Conservation (phyloP, 2,329 filamentous ascomycete species). For the Arachnomyces sp. region DNA sequence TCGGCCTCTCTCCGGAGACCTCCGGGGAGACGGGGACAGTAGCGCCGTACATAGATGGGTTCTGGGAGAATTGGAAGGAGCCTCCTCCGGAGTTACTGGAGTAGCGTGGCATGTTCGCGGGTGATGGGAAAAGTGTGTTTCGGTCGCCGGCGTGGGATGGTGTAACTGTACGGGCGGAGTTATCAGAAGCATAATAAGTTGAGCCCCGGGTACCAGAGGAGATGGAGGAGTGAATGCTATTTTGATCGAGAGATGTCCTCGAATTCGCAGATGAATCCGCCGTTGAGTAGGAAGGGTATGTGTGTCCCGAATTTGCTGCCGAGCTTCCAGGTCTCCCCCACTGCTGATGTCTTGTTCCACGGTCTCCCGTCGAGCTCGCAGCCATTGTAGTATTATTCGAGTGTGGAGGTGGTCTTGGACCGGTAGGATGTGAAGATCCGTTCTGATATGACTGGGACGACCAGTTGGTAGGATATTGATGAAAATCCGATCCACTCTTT, state of each 20-base stretch:
- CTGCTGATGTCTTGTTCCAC: slow-evolving; percentile 66
- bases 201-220: slow-evolving; percentile 53
- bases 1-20: slow-evolving; percentile 30
- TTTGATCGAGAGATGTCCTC: slow-evolving; percentile 56
- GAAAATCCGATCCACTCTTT: slow-evolving; percentile 68
- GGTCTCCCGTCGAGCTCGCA: slow-evolving; percentile 63
- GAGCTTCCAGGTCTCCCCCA: slow-evolving; percentile 60
- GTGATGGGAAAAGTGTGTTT: slow-evolving; percentile 19
- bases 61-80: slow-evolving; percentile 21
- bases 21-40: slow-evolving; percentile 20
- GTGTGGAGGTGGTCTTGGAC: slow-evolving; percentile 53
- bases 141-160: slow-evolving; percentile 30
- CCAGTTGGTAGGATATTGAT: slow-evolving; percentile 77
- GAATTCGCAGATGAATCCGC: slow-evolving; percentile 46
- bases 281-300: slow-evolving; percentile 53
- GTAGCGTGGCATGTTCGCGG: slow-evolving; percentile 20
- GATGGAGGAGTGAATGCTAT: slow-evolving; percentile 55
- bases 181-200: slow-evolving; percentile 50
- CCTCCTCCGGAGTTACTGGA: slow-evolving; percentile 18
- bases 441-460: slow-evolving; percentile 44
- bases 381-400: slow-evolving; percentile 55
- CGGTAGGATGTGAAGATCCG: slow-evolving; percentile 51
- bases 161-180: slow-evolving; percentile 38
- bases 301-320: slow-evolving; percentile 44
- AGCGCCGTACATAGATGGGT: slow-evolving; percentile 9